Conservation (phyloP, 2,329 filamentous ascomycete genomes). For the Coniochaeta sp. region DNA sequence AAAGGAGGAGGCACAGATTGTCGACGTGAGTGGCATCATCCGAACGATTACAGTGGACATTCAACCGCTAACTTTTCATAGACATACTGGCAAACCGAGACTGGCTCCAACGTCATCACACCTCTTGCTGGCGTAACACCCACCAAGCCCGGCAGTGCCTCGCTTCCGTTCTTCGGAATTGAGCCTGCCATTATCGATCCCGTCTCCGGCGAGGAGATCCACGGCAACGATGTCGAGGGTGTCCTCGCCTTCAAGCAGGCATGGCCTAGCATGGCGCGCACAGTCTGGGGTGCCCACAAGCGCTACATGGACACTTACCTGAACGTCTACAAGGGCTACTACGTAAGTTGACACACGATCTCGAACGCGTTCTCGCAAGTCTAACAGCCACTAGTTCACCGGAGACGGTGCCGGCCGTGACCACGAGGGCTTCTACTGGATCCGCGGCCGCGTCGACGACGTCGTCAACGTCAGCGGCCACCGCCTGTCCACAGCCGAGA, state of each 20-base stretch:
- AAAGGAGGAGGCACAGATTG: constrained; percentile 85
- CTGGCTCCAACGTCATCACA: constrained; percentile 91
- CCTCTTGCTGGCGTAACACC: constrained; percentile 89
- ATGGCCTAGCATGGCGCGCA: constrained; percentile 98
- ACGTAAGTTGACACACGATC: constrained; percentile 53
- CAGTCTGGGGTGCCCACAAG: constrained; percentile 96
- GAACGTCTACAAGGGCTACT: constrained; percentile 96
- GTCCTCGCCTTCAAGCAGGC: constrained; percentile 95
- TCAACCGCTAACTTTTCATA: constrained; percentile 27
- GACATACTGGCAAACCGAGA: constrained; percentile 99
- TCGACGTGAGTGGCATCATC: constrained; percentile 65
- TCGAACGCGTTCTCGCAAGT: too few relatives aligned
- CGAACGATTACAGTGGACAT: constrained; percentile 4
- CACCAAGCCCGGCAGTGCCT: constrained; percentile 93
- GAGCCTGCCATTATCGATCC: constrained; percentile 97
- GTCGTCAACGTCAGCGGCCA: constrained; percentile 98
- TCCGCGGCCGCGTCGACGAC: constrained; percentile 94
- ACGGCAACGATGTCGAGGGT: constrained; percentile 94
- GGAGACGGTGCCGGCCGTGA: constrained; percentile 93
- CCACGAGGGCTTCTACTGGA: constrained; percentile 99
- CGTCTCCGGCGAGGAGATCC: constrained; percentile 85
- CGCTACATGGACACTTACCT: constrained; percentile 98
- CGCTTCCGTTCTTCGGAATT: constrained; percentile 95
- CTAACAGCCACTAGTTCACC: constrained; percentile 54
- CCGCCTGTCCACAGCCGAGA: constrained; percentile 92